Evolutionary conservation across 257 asterid species (phyloP), one percentile per base, ranked within the genome.

Genomic region (Oldenlandia corymbosa): DNA sequence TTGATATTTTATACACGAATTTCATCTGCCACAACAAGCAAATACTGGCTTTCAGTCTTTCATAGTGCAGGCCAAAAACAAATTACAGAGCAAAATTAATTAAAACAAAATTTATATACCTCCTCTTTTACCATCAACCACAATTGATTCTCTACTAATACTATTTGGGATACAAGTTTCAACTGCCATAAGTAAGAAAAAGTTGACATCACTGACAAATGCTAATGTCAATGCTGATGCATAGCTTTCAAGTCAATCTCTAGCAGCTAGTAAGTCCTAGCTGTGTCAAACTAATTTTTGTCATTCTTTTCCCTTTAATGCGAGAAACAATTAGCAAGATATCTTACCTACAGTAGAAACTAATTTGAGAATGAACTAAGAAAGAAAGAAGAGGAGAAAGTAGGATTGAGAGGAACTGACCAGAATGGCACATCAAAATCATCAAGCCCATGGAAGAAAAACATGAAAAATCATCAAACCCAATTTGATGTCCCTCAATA

Each of bases 341-440:
- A 73, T 76, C 80, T 80, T 84, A 64, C 79, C 76, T 61, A 80
- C 67, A 59, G 81, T 64, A 71, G n/a, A n/a, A n/a, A n/a, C n/a
- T n/a, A n/a, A n/a, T n/a, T n/a, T n/a, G n/a, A n/a, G n/a, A n/a
- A n/a, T n/a, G n/a, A n/a, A n/a, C n/a, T n/a, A n/a, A n/a, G n/a
- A 32, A 23, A 23, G 56, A 8, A 36, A 17, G 16, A 39, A 9
- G 18, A 23, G 56, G n/a, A n/a, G 59, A 47, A 9, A 58, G 12
- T 41, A 14, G 45, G 45, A 9, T 3, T 34, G n/a, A 61, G 76
- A 21, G 71, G 59, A 74, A 82, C 97, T 75, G 68, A 92, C 99
- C 99, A 85, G 75, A 72, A 89, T 78, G 70, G 99, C 91, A 42
- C n/a, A n/a, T n/a, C n/a, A n/a, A n/a, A n/a, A n/a, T n/a, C n/a